A percentile compares a stretch with the other conserved stretches of the same genome.
Conservation (phyloP, 768 basidiomycete genomes). For the Kwoniella dejecticola region DNA sequence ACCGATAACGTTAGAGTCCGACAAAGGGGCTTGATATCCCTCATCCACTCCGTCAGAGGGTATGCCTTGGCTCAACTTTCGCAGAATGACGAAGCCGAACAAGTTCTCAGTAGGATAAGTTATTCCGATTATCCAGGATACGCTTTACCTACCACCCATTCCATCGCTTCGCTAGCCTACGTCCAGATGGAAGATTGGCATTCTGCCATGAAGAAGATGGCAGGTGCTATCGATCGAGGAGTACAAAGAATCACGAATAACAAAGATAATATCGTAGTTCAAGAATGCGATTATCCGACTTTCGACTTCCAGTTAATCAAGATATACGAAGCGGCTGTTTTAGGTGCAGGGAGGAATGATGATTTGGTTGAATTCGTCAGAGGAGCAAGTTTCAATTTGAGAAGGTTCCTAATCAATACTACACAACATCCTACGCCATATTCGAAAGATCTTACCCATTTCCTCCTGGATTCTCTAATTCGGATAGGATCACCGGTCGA, state of each 20-base stretch:
- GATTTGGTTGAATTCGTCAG: conserved; percentile 20
- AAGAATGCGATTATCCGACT: conserved; percentile 7
- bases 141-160: neutral
- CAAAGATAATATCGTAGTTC: neutral
- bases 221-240: conserved; percentile 1
- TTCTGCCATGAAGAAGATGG: conserved; percentile 2
- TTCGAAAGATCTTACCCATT: neutral
- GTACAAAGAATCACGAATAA: conserved; percentile 1
- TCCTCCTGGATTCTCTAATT: conserved; percentile 10
- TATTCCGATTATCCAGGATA: neutral
- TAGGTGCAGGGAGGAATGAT: conserved; percentile 1
- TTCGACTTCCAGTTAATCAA: conserved; percentile 14
- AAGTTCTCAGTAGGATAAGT: conserved; percentile 1
- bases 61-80: conserved; percentile 9
- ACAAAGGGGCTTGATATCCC: neutral
- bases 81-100: conserved; percentile 7
- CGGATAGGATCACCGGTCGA: conserved; percentile 3
- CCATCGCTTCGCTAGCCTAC: conserved; percentile 12
- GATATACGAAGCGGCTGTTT: conserved; percentile 2
- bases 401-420: conserved; percentile 7
- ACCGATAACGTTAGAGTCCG: neutral
- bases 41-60: conserved; percentile 4
- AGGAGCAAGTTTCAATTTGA: neutral
- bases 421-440: neutral
- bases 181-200: conserved; percentile 12